Conservation (phyloP, 106 monocot genomes). For the Dactylorhiza incarnata region DNA sequence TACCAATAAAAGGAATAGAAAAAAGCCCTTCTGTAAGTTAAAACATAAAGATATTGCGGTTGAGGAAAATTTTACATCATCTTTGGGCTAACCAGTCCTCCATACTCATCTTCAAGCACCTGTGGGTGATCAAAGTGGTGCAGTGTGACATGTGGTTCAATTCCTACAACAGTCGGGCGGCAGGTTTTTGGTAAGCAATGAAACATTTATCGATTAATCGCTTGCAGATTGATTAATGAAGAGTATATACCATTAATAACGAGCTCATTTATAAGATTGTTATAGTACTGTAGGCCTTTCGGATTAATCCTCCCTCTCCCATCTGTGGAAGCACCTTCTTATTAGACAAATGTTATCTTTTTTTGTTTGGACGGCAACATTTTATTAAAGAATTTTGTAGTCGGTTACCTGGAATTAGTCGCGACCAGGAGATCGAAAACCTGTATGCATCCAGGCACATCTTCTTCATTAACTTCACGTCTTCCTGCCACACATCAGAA, state of each 20-base stretch:
- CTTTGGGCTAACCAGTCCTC: too few relatives aligned
- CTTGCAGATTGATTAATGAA: too few relatives aligned
- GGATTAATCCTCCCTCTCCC: slow-evolving; percentile 34
- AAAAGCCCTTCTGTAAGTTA: too few relatives aligned
- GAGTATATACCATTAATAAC: slow-evolving; percentile 18
- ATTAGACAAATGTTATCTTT: not conserved
- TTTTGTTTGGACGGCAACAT: not conserved
- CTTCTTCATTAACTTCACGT: slow-evolving; percentile 29
- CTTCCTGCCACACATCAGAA: slow-evolving; percentile 24
- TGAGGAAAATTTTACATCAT: too few relatives aligned
- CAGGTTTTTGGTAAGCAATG: too few relatives aligned
- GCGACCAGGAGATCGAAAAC: slow-evolving; percentile 50
- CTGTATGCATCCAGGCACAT: slow-evolving; percentile 37
- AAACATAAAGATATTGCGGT: too few relatives aligned
- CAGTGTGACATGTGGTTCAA: too few relatives aligned
- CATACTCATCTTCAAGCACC: too few relatives aligned
- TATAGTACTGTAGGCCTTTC: slow-evolving; percentile 47
- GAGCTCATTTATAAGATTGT: slow-evolving; percentile 51
- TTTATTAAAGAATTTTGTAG: slow-evolving; percentile 1
- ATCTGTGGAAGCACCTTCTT: not conserved
- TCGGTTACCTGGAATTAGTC: slow-evolving; percentile 36
- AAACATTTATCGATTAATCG: too few relatives aligned
- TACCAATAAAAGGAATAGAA: too few relatives aligned
- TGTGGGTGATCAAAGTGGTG: too few relatives aligned
- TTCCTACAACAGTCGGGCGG: too few relatives aligned